A percentile compares a stretch with the other conserved stretches of the same genome.
Conservation (phyloP, 2,329 filamentous ascomycete genomes). For the Neonectria neomacrospora region DNA sequence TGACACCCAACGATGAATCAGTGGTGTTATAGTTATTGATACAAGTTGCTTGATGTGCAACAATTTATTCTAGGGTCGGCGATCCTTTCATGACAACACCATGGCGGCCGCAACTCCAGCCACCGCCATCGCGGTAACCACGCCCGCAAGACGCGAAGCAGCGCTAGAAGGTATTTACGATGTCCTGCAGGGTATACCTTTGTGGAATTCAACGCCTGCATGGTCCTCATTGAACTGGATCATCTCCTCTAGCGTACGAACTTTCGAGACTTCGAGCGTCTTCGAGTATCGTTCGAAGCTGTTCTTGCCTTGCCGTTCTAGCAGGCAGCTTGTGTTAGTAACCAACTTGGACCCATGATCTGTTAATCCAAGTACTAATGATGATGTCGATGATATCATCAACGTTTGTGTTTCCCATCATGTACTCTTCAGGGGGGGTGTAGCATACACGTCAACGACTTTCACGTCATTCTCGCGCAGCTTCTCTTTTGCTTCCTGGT, state of each 20-base stretch:
- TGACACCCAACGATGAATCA: not conserved
- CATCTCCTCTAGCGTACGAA: not conserved
- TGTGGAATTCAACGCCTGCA: not conserved
- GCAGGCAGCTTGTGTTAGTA: not conserved
- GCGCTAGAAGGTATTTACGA: constrained; percentile 1
- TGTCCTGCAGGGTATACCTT: not conserved
- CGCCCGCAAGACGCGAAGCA: not conserved
- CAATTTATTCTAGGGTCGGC: not conserved
- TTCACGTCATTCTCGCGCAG: not conserved
- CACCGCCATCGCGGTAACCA: constrained; percentile 4
- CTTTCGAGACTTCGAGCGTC: not conserved
- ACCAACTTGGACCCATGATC: not conserved
- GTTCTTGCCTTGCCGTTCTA: constrained; percentile 1
- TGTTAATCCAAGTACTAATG: not conserved
- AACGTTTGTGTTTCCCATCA: not conserved
- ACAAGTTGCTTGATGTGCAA: not conserved
- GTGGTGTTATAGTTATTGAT: not conserved
- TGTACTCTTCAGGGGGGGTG: not conserved
- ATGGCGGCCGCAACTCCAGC: constrained; percentile 9
- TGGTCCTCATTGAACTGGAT: not conserved
- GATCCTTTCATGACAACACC: not conserved
- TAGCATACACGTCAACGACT: not conserved
- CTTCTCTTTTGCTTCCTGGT: not conserved
- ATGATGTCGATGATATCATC: not conserved
- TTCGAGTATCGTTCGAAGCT: not conserved